Evolutionary conservation across 352 stramenopile genomes (phyloP).

Genomic region (Phytophthora boehmeriae): DNA sequence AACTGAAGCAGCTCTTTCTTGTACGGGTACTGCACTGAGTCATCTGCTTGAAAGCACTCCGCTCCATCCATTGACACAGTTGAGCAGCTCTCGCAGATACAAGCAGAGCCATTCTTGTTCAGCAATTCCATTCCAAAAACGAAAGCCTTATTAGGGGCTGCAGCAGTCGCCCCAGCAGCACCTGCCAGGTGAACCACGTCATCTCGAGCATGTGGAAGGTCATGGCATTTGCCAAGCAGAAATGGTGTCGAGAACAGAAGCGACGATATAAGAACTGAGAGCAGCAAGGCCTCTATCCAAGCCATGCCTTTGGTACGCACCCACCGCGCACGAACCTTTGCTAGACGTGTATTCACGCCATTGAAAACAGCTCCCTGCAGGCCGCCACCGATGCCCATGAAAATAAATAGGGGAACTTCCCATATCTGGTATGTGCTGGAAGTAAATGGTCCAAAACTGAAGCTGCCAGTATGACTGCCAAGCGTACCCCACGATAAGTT

Average conservation of each 20-base stretch:
- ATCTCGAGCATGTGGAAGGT: slow-evolving; percentile 58
- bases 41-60: slow-evolving; percentile 69
- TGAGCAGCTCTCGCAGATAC: slow-evolving; percentile 72
- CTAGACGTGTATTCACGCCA: slow-evolving; percentile 57
- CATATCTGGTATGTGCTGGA: slow-evolving; percentile 84
- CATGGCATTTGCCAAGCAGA: slow-evolving; percentile 66
- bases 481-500: slow-evolving; percentile 78
- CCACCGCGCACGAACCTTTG: slow-evolving; percentile 60
- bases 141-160: slow-evolving; percentile 56
- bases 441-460: slow-evolving; percentile 74
- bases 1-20: slow-evolving; percentile 93
- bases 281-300: slow-evolving; percentile 62
- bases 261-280: slow-evolving; percentile 68
- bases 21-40: slow-evolving; percentile 80
- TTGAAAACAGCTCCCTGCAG: slow-evolving; percentile 89
- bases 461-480: slow-evolving; percentile 71
- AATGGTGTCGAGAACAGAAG: slow-evolving; percentile 68
- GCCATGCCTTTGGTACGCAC: slow-evolving; percentile 57
- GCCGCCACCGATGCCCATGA: slow-evolving; percentile 86
- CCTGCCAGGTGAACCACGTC: slow-evolving; percentile 59
- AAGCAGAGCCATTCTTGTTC: slow-evolving; percentile 67
- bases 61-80: slow-evolving; percentile 53
- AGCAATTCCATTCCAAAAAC: slow-evolving; percentile 76
- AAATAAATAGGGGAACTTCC: slow-evolving; percentile 87
- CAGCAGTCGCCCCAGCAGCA: slow-evolving; percentile 20